phyloP scores from a whole-genome alignment of 805 yeast genomes.

The Monosporozyma yasuniensis region DNA sequence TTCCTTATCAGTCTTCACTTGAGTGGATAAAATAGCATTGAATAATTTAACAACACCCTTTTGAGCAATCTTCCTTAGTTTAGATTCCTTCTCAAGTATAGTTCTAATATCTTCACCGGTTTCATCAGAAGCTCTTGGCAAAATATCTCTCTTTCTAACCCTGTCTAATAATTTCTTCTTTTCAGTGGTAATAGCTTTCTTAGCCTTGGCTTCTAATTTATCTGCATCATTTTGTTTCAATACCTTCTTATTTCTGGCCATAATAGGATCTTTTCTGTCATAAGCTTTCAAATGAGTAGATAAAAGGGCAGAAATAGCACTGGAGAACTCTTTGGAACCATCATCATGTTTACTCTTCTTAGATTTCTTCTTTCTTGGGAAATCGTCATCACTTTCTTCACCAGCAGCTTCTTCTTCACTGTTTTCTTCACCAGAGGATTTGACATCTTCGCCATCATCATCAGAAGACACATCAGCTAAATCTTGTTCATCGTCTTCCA shows the following conservation, averaged over 20 bases:
- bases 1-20: constrained; percentile 48
- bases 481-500: constrained; percentile 15
- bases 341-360: constrained; percentile 51
- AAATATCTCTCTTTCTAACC: constrained; percentile 55
- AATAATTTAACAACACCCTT: constrained; percentile 78
- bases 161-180: constrained; percentile 58
- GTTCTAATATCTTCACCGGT: constrained; percentile 37
- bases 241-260: constrained; percentile 71
- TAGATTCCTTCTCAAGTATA: constrained; percentile 56
- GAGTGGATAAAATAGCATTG: constrained; percentile 77
- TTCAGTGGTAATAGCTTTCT: constrained; percentile 57
- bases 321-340: constrained; percentile 70
- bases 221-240: constrained; percentile 68
- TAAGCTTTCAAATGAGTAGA: constrained; percentile 83
- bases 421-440: constrained; percentile 16
- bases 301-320: constrained; percentile 74
- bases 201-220: constrained; percentile 77
- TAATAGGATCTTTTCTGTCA: constrained; percentile 80
- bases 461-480: constrained; percentile 17
- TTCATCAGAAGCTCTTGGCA: constrained; percentile 48
- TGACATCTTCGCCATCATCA: constrained; percentile 14
- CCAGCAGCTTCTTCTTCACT: constrained; percentile 16
- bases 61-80: constrained; percentile 72
- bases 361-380: constrained; percentile 44
- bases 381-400: constrained; percentile 31